Base-by-base conservation (phyloP, 2,329 filamentous ascomycete genomes). In the Penicillium frequentans region DNA sequence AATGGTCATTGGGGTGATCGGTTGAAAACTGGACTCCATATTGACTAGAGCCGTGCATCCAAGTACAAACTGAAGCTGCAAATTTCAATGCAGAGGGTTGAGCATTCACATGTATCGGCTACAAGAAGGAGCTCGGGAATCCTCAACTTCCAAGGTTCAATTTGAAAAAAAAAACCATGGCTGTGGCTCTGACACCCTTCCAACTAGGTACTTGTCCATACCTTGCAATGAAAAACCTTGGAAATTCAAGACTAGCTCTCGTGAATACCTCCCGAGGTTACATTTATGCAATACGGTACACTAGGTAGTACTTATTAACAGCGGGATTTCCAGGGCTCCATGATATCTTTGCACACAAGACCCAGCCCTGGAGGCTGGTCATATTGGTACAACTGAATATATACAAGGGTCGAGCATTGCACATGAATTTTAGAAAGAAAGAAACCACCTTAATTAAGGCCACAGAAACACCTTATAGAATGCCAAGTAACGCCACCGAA, bases 401-500 rank as follows among this genome's bases (percentile, higher is more conserved):
- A 47, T 53, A 53, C 43, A 46, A 48, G 39, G 35, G 44, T 23
- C 51, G 54, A 59, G 35, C 48, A 49, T 51, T 37, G 21, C 35
- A 42, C 49, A 51, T 42, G 35, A 26, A 51, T 37, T 51, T 39
- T 51, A 24, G 1, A 11, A 21, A 47, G 26, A 29, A 29, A 21
- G 19, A 21, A 42, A 23, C 10, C 3, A 48, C 31, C 31, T 33
- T 33, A 24, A 24, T 5, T 46, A 51, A 45, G 53, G 24, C 50
- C 51, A 54, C 42, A 57, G 29, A 29, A 58, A 63, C 58, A 61
- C 58, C 57, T 37, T 52, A 33, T 49, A 29, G 56, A 35, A 61
- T 63, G 59, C 61, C 57, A 55, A 59, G 50, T 29, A 61, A 63
- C 61, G 61, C 60, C 61, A 27, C 46, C 45, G 51, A 54, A 55